phyloP scores from a whole-genome alignment of 257 asterid species.

The Solanum boliviense region DNA sequence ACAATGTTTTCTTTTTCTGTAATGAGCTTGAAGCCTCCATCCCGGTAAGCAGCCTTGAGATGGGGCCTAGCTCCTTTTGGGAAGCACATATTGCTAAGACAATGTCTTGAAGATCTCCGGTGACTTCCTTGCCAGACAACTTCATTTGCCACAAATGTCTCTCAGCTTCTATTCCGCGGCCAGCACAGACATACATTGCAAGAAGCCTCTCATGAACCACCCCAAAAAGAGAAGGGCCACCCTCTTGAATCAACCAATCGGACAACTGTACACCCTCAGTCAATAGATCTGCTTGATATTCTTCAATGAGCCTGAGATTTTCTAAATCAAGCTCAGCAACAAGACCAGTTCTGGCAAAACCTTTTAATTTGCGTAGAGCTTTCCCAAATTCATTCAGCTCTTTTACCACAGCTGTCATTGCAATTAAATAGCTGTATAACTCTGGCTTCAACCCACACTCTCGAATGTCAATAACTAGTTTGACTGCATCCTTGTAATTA shows the following conservation, averaged over 20 bases:
- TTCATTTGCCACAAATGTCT: slow-evolving; percentile 89
- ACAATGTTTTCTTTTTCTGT: slow-evolving; percentile 51
- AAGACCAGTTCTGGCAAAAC: slow-evolving; percentile 45
- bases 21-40: slow-evolving; percentile 46
- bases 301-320: slow-evolving; percentile 34
- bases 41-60: slow-evolving; percentile 52
- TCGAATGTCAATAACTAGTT: slow-evolving; percentile 55
- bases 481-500: slow-evolving; percentile 58
- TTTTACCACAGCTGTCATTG: slow-evolving; percentile 89
- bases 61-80: slow-evolving; percentile 45
- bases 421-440: slow-evolving; percentile 75
- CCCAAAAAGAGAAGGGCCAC: slow-evolving; percentile 46
- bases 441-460: slow-evolving; percentile 78
- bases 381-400: slow-evolving; percentile 86
- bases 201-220: slow-evolving; percentile 77
- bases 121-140: slow-evolving; percentile 58
- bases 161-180: slow-evolving; percentile 77
- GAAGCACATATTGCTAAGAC: slow-evolving; percentile 97
- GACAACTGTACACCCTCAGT: slow-evolving; percentile 50
- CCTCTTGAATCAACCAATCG: slow-evolving; percentile 54
- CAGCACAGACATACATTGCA: slow-evolving; percentile 83
- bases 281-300: slow-evolving; percentile 56
- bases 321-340: slow-evolving; percentile 49
- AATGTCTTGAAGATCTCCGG: slow-evolving; percentile 61
- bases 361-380: slow-evolving; percentile 66